Evolutionary conservation across 148 eudicot genomes (phyloP).

Genomic region (Rhododendron henanense): DNA sequence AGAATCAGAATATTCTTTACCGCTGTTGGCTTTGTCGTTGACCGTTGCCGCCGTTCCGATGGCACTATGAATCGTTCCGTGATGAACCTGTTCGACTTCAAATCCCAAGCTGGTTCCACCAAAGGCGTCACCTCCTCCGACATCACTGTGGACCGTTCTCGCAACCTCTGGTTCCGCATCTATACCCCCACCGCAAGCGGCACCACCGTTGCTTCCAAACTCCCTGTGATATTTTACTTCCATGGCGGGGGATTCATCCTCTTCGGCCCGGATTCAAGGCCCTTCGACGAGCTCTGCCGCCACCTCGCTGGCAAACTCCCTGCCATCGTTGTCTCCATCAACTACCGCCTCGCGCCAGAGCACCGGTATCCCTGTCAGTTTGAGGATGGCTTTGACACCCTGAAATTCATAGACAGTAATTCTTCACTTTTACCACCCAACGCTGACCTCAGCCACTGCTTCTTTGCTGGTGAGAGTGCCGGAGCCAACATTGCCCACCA

Average conservation of each 20-base stretch:
- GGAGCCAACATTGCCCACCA: neutral
- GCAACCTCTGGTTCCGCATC: neutral
- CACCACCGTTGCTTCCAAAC: neutral
- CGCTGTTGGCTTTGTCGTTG: neutral
- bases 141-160: neutral
- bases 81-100: neutral
- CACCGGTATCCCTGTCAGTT: neutral
- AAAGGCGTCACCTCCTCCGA: neutral
- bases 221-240: neutral
- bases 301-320: neutral
- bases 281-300: neutral
- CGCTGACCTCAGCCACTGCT: neutral
- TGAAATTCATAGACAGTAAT: neutral
- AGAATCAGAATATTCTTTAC: neutral
- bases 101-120: neutral
- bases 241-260: neutral
- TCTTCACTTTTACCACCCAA: neutral
- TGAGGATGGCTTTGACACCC: neutral
- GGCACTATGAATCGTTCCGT: neutral
- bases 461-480: neutral
- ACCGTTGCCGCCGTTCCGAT: neutral
- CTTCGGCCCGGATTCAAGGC: neutral
- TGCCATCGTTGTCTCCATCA: neutral
- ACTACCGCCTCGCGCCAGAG: neutral
- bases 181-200: neutral